Conservation (phyloP, 225 moss, liverwort and hornwort species). For the Anthoceros angustus region DNA sequence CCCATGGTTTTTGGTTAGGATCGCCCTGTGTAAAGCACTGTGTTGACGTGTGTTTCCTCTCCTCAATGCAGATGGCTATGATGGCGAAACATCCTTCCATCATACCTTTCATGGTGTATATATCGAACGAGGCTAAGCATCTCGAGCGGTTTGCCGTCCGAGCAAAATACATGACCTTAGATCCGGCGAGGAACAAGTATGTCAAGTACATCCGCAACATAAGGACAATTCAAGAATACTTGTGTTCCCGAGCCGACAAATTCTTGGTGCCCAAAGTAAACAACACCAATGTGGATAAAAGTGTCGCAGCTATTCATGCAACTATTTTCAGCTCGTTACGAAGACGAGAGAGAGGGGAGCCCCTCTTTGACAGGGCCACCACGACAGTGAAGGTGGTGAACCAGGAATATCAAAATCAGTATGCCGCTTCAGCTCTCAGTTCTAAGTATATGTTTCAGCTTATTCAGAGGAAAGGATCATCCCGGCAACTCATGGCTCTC, state of each 20-base stretch:
- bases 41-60: neutral
- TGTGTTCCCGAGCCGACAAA: slow-evolving; percentile 90
- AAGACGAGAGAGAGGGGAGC: slow-evolving; percentile 63
- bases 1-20: neutral
- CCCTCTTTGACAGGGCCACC: slow-evolving; percentile 55
- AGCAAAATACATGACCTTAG: slow-evolving; percentile 96
- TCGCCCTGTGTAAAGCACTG: neutral
- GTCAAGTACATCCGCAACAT: slow-evolving; percentile 99
- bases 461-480: slow-evolving; percentile 85
- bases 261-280: slow-evolving; percentile 92
- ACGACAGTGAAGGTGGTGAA: slow-evolving; percentile 88
- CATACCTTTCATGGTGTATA: slow-evolving; percentile 92
- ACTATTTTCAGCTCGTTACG: slow-evolving; percentile 81
- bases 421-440: slow-evolving; percentile 75
- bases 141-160: slow-evolving; percentile 92
- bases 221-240: slow-evolving; percentile 87
- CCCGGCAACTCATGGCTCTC: slow-evolving; percentile 72
- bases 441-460: slow-evolving; percentile 96
- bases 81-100: slow-evolving; percentile 98
- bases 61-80: slow-evolving; percentile 58
- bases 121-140: slow-evolving; percentile 81
- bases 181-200: slow-evolving; percentile 90
- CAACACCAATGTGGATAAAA: slow-evolving; percentile 96
- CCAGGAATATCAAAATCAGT: slow-evolving; percentile 79
- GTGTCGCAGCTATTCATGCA: slow-evolving; percentile 89